These are phyloP conservation scores for Ogataea ganodermae DNA, from an alignment of 805 yeast species.

Conservation along the genomic window DNA sequence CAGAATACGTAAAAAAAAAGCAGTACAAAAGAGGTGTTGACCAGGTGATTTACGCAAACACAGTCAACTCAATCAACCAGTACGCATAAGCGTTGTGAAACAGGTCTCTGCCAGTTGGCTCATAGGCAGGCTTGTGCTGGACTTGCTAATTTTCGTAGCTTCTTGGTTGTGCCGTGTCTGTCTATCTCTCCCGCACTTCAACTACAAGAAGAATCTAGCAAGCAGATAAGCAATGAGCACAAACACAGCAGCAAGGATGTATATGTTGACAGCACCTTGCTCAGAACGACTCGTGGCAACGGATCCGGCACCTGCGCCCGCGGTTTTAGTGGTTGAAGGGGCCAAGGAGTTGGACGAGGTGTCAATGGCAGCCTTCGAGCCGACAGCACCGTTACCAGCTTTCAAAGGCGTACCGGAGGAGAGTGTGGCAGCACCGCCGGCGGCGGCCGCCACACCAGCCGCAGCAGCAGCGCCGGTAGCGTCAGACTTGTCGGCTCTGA, in stretches of 20 bases:
- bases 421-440: constrained; percentile 11
- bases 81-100: not conserved
- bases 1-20: constrained; percentile 7
- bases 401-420: constrained; percentile 2
- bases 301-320: constrained; percentile 5
- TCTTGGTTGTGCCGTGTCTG: not conserved
- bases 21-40: constrained; percentile 2
- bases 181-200: not conserved
- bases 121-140: not conserved
- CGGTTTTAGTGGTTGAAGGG: constrained; percentile 11
- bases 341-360: constrained; percentile 12
- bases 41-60: not conserved
- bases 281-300: constrained; percentile 7
- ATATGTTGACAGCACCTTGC: constrained; percentile 15
- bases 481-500: constrained; percentile 20
- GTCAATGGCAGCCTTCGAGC: not conserved
- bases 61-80: constrained; percentile 2
- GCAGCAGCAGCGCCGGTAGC: constrained; percentile 14
- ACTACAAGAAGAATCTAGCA: constrained; percentile 18
- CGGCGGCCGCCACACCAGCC: constrained; percentile 16
- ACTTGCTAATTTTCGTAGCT: not conserved
- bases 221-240: constrained; percentile 25
- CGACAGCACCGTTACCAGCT: not conserved
- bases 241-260: constrained; percentile 22
- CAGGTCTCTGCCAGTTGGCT: not conserved